These are phyloP conservation scores for Pterocarpus macrocarpus DNA, from an alignment of 306 rosid species.

Conservation along the genomic window DNA sequence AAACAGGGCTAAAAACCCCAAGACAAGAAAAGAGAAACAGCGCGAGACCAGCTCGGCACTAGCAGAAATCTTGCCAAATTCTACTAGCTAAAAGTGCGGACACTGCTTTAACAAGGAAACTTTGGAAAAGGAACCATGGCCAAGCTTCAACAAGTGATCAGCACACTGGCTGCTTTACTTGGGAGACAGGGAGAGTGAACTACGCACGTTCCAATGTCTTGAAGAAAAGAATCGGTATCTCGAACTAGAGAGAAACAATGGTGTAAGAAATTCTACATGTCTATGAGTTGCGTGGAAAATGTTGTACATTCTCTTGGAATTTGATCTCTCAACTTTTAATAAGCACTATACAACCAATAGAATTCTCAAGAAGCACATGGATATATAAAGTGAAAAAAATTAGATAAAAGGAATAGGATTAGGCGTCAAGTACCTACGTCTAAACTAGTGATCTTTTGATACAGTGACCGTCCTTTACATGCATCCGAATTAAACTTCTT, in stretches of 20 bases:
- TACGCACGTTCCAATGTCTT: slow-evolving; percentile 7
- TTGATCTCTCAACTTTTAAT: neutral
- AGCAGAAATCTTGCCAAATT: too few relatives aligned
- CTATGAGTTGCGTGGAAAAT: neutral
- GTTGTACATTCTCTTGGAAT: slow-evolving; percentile 7
- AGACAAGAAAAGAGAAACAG: too few relatives aligned
- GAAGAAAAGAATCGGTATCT: neutral
- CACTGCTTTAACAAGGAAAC: neutral
- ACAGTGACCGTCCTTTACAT: neutral
- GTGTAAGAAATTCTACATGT: neutral
- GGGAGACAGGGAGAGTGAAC: slow-evolving; percentile 3
- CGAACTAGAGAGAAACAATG: neutral
- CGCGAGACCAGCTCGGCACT: too few relatives aligned
- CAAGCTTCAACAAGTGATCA: neutral
- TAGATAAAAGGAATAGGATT: neutral
- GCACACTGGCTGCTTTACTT: neutral
- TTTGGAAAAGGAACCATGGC: neutral
- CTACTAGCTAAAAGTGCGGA: too few relatives aligned
- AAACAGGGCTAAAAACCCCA: too few relatives aligned
- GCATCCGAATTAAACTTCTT: too few relatives aligned
- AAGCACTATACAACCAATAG: neutral
- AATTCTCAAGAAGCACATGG: slow-evolving; percentile 3
- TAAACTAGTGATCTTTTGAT: neutral
- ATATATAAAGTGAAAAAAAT: neutral
- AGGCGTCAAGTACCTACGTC: neutral